Base-by-base conservation (phyloP, 2,329 filamentous ascomycete genomes). In the Penicillium aurantiogriseum region DNA sequence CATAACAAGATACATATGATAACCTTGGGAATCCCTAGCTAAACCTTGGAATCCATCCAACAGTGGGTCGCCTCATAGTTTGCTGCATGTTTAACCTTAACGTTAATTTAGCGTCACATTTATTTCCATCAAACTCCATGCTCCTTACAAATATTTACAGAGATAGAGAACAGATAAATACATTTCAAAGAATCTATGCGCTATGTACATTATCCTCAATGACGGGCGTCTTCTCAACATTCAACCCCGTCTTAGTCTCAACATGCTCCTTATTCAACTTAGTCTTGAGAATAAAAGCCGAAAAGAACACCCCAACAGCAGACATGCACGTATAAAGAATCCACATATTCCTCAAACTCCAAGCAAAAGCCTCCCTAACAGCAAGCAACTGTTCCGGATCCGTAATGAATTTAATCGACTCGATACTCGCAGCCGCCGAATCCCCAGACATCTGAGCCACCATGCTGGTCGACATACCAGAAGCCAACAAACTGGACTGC, bases 401-500 rank as follows among this genome's bases (percentile, higher is more conserved):
- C 29, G 62, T 47, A 31, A 83, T 76, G 2, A 67, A 62, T 38
- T 69, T 64, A 23, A 80, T 72, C 36, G 79, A 66, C 36, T 76
- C 73, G 11, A 81, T 76, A 54, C 80, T 81, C 1, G 80, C 80
- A 1, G 78, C 77, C 4, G 79, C 79, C 35, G 77, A 69, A 23
- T 72, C 69, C 0, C 78, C 78, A 0, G 79, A 74, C 67, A 63
- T 78, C 43, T 57, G 59, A 19, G 51, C 57, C 5, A 57, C 67
- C 54, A 61, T 67, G 8, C 38, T 67, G 38, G 51, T 64, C 39
- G 58, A 67, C 40, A 73, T 61, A 2, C 74, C 69, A 5, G 66
- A 83, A 86, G 21, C 88, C 81, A 15, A 85, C 81, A 36, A 88
- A 85, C 56, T 81, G 79, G 62, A 77, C 86, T 4, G 83, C 72